Percentiles rank a stretch among this genome's conserved stretches.
Evolutionary conservation across 768 basidiomycete species (phyloP).

Genomic region (Lentinula aciculospora): DNA sequence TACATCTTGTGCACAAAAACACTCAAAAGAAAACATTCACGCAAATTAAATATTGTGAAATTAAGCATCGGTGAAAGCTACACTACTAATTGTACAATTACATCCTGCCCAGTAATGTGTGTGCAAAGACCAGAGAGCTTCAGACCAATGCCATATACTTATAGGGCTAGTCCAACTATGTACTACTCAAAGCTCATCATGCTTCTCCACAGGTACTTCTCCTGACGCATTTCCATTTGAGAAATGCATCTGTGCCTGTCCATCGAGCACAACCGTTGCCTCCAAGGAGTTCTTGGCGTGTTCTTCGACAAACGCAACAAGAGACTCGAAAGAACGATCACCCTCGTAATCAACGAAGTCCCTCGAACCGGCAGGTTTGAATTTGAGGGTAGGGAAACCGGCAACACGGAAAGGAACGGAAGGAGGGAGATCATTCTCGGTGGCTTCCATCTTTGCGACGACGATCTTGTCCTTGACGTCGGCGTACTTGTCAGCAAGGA

Average conservation of each 20-base stretch:
- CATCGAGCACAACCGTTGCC: constrained; percentile 12
- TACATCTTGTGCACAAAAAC: background rate
- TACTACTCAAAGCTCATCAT: constrained; percentile 36
- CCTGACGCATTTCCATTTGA: constrained; percentile 14
- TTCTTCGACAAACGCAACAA: constrained; percentile 80
- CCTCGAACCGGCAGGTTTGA: constrained; percentile 83
- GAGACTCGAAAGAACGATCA: constrained; percentile 81
- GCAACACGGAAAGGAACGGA: constrained; percentile 80
- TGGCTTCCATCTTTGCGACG: constrained; percentile 95
- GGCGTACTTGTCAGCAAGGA: constrained; percentile 80
- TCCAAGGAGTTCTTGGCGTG: constrained; percentile 71
- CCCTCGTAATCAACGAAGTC: constrained; percentile 94
- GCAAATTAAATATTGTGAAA: background rate
- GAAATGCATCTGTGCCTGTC: constrained; percentile 28
- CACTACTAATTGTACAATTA: background rate
- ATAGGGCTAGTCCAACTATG: background rate
- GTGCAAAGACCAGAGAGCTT: background rate
- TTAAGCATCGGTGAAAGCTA: background rate
- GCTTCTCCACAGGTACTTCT: too few species aligned
- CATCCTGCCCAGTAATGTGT: background rate
- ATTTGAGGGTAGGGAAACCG: constrained; percentile 95
- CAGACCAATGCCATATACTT: background rate
- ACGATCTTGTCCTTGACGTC: constrained; percentile 65
- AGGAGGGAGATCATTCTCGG: constrained; percentile 92
- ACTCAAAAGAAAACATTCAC: background rate